phyloP scores from a whole-genome alignment of 371 early-diverging fungal genomes.

The Mucor sp. region DNA sequence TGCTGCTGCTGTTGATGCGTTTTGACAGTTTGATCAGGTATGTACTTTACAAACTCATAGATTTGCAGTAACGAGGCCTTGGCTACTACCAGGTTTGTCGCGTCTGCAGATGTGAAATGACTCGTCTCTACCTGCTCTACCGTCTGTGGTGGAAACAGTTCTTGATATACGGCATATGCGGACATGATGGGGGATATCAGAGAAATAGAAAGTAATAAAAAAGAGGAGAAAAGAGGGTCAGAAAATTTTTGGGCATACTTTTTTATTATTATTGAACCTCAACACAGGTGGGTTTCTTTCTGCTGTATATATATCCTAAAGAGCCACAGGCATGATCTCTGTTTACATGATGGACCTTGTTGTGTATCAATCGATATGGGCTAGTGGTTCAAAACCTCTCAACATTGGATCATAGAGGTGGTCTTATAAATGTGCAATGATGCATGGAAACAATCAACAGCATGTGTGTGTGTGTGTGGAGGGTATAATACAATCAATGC shows the following conservation, averaged over 20 bases:
- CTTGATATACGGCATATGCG: constrained; percentile 76
- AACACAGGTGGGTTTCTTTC: not conserved
- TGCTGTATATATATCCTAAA: too few species aligned
- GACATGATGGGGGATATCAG: constrained; percentile 34
- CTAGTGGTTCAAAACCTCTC: not conserved
- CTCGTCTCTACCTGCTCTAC: constrained; percentile 77
- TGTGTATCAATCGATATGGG: not conserved
- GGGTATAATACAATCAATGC: not conserved
- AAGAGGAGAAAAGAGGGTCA: not conserved
- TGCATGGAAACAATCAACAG: too few species aligned
- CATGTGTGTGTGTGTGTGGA: too few species aligned
- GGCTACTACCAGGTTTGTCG: constrained; percentile 78
- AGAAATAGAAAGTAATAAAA: not conserved
- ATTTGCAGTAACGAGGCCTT: constrained; percentile 79
- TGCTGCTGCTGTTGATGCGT: not conserved
- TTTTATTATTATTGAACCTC: not conserved
- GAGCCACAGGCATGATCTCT: not conserved
- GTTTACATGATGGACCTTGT: too few species aligned
- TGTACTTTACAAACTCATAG: constrained; percentile 74
- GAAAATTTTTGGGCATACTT: not conserved
- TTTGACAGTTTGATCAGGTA: constrained; percentile 31
- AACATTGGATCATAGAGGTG: not conserved
- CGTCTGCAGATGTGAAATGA: constrained; percentile 72
- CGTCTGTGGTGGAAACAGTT: constrained; percentile 78
- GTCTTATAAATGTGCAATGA: not conserved